Conservation (phyloP, 2,329 filamentous ascomycete species). For the Cladophialophora chaetospira region DNA sequence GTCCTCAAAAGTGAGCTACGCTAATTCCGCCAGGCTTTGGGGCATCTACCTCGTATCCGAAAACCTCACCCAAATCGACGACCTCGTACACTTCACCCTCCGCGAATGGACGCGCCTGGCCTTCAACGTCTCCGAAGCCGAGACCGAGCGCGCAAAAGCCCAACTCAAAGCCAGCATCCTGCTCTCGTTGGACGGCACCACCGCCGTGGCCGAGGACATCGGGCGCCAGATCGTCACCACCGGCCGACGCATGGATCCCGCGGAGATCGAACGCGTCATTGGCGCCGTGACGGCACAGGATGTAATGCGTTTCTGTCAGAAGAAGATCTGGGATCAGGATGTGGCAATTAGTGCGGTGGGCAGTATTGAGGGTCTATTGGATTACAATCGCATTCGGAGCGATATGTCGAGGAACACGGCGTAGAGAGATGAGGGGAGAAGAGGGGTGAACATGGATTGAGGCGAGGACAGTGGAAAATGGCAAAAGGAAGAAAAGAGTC, state of each 20-base stretch:
- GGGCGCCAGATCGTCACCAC: slow-evolving; percentile 98
- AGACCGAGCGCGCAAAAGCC: slow-evolving; percentile 97
- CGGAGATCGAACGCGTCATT: slow-evolving; percentile 92
- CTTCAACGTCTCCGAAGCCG: slow-evolving; percentile 80
- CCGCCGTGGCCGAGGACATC: slow-evolving; percentile 95
- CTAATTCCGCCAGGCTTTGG: slow-evolving; percentile 72
- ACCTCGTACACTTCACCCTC: slow-evolving; percentile 96
- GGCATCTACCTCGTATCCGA: slow-evolving; percentile 98
- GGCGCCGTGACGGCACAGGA: slow-evolving; percentile 90
- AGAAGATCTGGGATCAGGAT: slow-evolving; percentile 97
- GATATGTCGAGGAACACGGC: slow-evolving; percentile 79
- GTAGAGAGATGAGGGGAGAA: slow-evolving; percentile 32
- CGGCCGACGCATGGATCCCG: slow-evolving; percentile 83
- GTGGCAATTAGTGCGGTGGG: slow-evolving; percentile 91
- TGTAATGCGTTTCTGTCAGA: slow-evolving; percentile 93
- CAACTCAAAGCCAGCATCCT: slow-evolving; percentile 99
- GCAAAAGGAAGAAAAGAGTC: neutral
- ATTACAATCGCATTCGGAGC: slow-evolving; percentile 60
- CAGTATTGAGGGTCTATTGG: slow-evolving; percentile 78
- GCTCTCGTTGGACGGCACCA: slow-evolving; percentile 94
- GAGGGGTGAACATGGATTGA: neutral
- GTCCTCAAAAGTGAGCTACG: neutral
- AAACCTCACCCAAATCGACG: slow-evolving; percentile 82
- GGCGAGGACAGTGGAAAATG: neutral
- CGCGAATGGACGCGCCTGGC: slow-evolving; percentile 97